Conservation (phyloP, 2,329 filamentous ascomycete genomes). For the Penicillium sp. region DNA sequence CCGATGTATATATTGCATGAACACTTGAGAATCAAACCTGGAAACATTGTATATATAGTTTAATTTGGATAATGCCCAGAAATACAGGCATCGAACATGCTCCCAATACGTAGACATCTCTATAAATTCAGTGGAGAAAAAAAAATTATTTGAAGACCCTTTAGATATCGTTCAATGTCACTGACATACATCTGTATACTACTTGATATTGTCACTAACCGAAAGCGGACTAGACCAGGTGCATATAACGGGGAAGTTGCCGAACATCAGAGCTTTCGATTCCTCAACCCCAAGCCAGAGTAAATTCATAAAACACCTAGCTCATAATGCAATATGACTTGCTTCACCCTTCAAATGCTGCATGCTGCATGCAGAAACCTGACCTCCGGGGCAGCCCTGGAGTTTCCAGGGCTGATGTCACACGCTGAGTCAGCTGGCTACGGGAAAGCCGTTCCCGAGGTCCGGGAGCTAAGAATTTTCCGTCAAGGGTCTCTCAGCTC, state of each 20-base stretch:
- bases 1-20: neutral
- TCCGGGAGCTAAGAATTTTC: constrained; percentile 23
- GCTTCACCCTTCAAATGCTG: neutral
- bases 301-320: neutral
- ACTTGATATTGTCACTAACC: neutral
- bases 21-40: neutral
- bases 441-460: constrained; percentile 22
- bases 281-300: neutral
- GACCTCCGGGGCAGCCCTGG: neutral
- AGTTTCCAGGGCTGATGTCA: constrained; percentile 10
- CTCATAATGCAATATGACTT: neutral
- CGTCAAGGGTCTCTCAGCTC: constrained; percentile 11
- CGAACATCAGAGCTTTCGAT: neutral
- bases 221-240: neutral
- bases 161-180: neutral
- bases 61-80: neutral
- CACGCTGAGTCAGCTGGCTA: constrained; percentile 22
- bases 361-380: constrained; percentile 3
- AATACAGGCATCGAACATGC: rapidly evolving
- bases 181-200: neutral
- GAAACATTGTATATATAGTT: neutral
- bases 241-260: neutral
- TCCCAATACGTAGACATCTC: neutral
- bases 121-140: neutral
- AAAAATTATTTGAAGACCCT: neutral